Evolutionary conservation across 192 early-diverging fungal species (phyloP).

Genomic region (Lobosporangium transversale): DNA sequence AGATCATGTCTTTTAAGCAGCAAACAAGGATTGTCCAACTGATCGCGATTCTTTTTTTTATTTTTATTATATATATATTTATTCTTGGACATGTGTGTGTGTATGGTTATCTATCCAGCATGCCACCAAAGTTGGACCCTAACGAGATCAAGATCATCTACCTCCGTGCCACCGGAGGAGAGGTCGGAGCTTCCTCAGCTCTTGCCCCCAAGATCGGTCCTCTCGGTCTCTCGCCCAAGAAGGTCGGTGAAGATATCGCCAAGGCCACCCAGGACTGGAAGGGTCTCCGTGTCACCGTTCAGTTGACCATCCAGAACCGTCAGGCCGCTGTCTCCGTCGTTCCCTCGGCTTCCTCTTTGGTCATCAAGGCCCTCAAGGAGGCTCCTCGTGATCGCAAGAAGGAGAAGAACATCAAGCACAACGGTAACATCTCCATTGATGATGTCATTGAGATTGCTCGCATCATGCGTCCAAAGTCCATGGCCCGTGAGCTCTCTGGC

Average conservation of each 20-base stretch:
- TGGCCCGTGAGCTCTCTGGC: slow-evolving; percentile 92
- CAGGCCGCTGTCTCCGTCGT: slow-evolving; percentile 97
- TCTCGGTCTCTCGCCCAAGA: slow-evolving; percentile 99
- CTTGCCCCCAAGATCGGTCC: slow-evolving; percentile 99
- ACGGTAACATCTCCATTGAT: slow-evolving; percentile 94
- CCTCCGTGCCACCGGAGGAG: slow-evolving; percentile 98
- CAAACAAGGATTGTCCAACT: too few species aligned
- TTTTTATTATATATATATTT: too few species aligned
- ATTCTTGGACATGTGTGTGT: too few species aligned
- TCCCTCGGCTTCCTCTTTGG: slow-evolving; percentile 94
- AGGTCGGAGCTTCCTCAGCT: slow-evolving; percentile 95
- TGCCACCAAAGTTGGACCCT: slow-evolving; percentile 94
- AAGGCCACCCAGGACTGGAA: slow-evolving; percentile 99
- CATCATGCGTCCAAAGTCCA: slow-evolving; percentile 94
- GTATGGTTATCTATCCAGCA: too few species aligned
- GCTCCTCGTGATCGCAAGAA: slow-evolving; percentile 98
- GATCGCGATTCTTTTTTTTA: too few species aligned
- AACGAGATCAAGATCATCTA: slow-evolving; percentile 83
- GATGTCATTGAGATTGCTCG: slow-evolving; percentile 96
- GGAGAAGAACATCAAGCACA: slow-evolving; percentile 99
- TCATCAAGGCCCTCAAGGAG: slow-evolving; percentile 98
- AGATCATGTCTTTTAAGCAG: too few species aligned
- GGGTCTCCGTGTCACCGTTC: slow-evolving; percentile 98
- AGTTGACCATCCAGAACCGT: slow-evolving; percentile 99
- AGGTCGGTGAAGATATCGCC: slow-evolving; percentile 99